A percentile compares a stretch with the other conserved stretches of the same genome.
phyloP scores from a whole-genome alignment of 1,139 yeast species.

The Candida sp. region DNA sequence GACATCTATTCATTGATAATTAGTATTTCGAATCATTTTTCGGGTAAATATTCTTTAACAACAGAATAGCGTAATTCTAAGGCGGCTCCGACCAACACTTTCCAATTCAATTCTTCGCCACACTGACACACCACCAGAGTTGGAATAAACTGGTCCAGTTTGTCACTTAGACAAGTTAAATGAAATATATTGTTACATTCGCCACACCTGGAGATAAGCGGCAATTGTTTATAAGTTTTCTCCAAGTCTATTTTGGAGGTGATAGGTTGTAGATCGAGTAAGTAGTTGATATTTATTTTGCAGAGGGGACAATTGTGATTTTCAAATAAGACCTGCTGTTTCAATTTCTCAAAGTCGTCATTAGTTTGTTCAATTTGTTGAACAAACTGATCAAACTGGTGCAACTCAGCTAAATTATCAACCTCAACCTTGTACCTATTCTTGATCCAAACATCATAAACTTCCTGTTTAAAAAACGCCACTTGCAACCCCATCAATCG shows the following conservation, averaged over 20 bases:
- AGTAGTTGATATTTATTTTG: slow-evolving; percentile 21
- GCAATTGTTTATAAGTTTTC: slow-evolving; percentile 7
- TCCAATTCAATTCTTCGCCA: slow-evolving; percentile 35
- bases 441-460: slow-evolving; percentile 20
- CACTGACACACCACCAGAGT: slow-evolving; percentile 40
- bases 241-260: slow-evolving; percentile 4
- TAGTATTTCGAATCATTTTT: neutral
- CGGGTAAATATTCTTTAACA: slow-evolving; percentile 8
- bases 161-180: slow-evolving; percentile 39
- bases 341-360: slow-evolving; percentile 12
- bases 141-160: slow-evolving; percentile 28
- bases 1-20: no score
- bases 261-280: slow-evolving; percentile 12
- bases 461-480: slow-evolving; percentile 30
- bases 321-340: slow-evolving; percentile 17
- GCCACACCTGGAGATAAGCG: slow-evolving; percentile 33
- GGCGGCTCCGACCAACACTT: slow-evolving; percentile 31
- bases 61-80: slow-evolving; percentile 20
- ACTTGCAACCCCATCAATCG: slow-evolving; percentile 36
- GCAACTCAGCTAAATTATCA: slow-evolving; percentile 8
- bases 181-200: slow-evolving; percentile 39
- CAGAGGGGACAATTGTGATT: slow-evolving; percentile 26
- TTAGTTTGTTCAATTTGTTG: slow-evolving; percentile 3
- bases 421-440: slow-evolving; percentile 23
- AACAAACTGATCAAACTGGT: slow-evolving; percentile 11